These are phyloP conservation scores for Chalciporus chontae DNA, from an alignment of 768 basidiomycete genomes.

Conservation along the genomic window DNA sequence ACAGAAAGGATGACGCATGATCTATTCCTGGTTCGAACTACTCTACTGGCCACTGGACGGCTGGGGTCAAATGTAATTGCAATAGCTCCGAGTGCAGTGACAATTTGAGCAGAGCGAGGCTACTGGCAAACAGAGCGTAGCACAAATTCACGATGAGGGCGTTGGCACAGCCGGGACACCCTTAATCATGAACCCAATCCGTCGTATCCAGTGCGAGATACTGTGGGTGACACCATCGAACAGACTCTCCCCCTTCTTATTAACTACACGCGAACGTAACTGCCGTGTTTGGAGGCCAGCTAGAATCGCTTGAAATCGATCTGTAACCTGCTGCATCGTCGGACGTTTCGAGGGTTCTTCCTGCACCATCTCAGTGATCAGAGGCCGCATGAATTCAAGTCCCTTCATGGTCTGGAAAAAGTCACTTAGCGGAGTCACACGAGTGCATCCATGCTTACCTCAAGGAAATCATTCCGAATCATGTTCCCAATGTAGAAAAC, in stretches of 20 bases:
- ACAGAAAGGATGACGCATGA: too few species aligned
- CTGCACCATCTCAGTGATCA: slow-evolving; percentile 35
- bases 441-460: slow-evolving; percentile 17
- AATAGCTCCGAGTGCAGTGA: too few species aligned
- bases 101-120: too few species aligned
- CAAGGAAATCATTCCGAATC: slow-evolving; percentile 27
- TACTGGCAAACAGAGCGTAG: too few species aligned
- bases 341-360: slow-evolving; percentile 33
- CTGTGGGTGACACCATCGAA: slow-evolving; percentile 1
- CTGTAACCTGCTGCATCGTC: slow-evolving; percentile 32
- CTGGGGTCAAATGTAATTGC: too few species aligned
- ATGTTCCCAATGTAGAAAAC: slow-evolving; percentile 41
- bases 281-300: slow-evolving; percentile 15
- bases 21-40: too few species aligned
- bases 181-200: slow-evolving; percentile 8
- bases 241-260: not conserved
- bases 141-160: too few species aligned
- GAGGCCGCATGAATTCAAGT: slow-evolving; percentile 29
- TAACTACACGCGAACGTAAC: slow-evolving; percentile 21
- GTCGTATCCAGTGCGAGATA: slow-evolving; percentile 19
- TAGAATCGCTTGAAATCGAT: slow-evolving; percentile 23
- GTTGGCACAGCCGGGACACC: slow-evolving; percentile 16
- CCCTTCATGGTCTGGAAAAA: not conserved
- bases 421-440: not conserved
- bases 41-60: too few species aligned